These are phyloP conservation scores for Rubia peregrina DNA, from an alignment of 305 asterid species.

Conservation along the genomic window DNA sequence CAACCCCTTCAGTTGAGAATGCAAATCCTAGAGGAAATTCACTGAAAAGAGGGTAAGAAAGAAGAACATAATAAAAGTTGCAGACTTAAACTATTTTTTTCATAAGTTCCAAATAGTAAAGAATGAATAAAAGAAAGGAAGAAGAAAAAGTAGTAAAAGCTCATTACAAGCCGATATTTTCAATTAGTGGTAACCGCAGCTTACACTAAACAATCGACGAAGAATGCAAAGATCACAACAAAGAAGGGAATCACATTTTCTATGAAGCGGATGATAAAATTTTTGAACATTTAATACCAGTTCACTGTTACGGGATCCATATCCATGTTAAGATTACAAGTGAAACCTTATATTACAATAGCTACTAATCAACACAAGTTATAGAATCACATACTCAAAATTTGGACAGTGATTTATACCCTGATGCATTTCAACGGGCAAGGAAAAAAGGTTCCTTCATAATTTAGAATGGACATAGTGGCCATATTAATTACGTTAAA, in stretches of 20 bases:
- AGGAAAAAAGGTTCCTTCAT: background rate
- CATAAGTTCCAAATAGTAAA: background rate
- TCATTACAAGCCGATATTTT: background rate
- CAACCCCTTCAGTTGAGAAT: slow-evolving; percentile 71
- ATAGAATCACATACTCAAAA: background rate
- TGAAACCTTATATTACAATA: background rate
- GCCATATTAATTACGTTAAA: background rate
- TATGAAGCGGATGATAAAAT: background rate
- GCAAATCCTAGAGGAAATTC: slow-evolving; percentile 46
- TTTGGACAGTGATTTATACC: background rate
- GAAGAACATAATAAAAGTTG: background rate
- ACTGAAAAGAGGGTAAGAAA: slow-evolving; percentile 8
- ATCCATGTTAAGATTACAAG: background rate
- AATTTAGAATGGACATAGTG: background rate
- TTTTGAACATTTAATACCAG: background rate
- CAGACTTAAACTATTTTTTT: background rate
- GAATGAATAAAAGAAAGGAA: background rate
- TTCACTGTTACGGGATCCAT: background rate
- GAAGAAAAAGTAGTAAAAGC: background rate
- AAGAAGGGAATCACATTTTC: background rate
- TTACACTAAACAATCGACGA: background rate
- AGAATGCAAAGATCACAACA: background rate
- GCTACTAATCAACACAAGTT: background rate
- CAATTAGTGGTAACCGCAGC: background rate
- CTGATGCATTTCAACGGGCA: background rate